These are phyloP conservation scores for Canna indica DNA, from an alignment of 176 grass and related monocot genomes.

Conservation along the genomic window DNA sequence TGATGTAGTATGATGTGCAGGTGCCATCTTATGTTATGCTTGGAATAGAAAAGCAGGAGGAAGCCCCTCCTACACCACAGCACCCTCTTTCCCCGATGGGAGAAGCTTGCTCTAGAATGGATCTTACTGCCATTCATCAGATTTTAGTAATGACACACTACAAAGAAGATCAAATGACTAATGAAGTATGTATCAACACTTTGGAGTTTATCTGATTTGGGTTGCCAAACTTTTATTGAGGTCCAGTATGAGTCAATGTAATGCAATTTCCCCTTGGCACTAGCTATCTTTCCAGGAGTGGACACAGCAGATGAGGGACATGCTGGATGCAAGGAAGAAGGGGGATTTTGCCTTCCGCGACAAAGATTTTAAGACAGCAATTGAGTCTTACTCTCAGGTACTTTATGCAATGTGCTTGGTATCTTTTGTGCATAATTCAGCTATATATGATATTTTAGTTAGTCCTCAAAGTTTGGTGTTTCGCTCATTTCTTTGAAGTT, in stretches of 20 bases:
- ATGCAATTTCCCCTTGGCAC: slow-evolving; percentile 8
- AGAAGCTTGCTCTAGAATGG: slow-evolving; percentile 93
- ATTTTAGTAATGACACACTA: slow-evolving; percentile 74
- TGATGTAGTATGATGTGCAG: slow-evolving; percentile 22
- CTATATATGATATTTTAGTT: too few species aligned
- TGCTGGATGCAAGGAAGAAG: slow-evolving; percentile 74
- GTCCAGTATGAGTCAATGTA: neutral
- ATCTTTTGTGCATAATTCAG: neutral
- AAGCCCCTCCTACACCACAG: slow-evolving; percentile 31
- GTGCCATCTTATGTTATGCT: slow-evolving; percentile 84
- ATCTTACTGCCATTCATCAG: slow-evolving; percentile 87
- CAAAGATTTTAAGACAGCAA: slow-evolving; percentile 89
- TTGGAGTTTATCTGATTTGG: neutral
- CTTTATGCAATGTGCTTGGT: neutral
- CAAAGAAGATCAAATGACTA: slow-evolving; percentile 82
- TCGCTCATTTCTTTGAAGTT: too few species aligned
- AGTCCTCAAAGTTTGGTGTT: too few species aligned
- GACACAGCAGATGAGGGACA: slow-evolving; percentile 98
- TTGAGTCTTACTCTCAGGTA: slow-evolving; percentile 84
- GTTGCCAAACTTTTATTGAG: neutral
- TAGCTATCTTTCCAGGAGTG: slow-evolving; percentile 98
- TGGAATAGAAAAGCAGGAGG: slow-evolving; percentile 61
- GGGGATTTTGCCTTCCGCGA: slow-evolving; percentile 91
- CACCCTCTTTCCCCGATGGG: slow-evolving; percentile 72
- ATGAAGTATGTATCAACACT: slow-evolving; percentile 40